Evolutionary conservation across 345 rosid genomes (phyloP).

Genomic region (Syzygium aromaticum): DNA sequence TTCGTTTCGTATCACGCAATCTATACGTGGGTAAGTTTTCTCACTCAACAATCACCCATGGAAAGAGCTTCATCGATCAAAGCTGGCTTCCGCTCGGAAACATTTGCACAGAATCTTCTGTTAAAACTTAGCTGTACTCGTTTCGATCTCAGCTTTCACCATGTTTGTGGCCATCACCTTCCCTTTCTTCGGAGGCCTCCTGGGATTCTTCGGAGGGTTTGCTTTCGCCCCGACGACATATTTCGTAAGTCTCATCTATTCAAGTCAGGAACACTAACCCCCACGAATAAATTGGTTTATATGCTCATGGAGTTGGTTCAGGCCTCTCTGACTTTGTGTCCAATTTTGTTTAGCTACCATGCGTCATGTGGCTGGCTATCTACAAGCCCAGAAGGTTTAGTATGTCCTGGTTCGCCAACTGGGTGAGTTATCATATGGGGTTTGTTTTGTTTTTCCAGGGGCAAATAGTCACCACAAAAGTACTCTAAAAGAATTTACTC

Average conservation of each 20-base stretch:
- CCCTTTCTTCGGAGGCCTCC: constrained; percentile 77
- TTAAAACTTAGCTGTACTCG: background rate
- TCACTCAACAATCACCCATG: background rate
- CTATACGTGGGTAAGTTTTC: constrained; percentile 38
- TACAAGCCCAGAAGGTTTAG: constrained; percentile 60
- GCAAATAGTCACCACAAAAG: background rate
- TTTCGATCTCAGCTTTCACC: constrained; percentile 36
- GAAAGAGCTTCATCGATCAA: background rate
- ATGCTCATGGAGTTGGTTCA: background rate
- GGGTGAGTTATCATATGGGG: constrained; percentile 31
- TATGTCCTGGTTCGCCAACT: constrained; percentile 60
- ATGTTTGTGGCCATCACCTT: constrained; percentile 63
- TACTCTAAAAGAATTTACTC: background rate
- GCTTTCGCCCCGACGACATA: constrained; percentile 83
- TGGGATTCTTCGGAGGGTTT: constrained; percentile 83
- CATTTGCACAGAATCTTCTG: background rate
- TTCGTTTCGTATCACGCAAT: constrained; percentile 39
- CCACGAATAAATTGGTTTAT: background rate
- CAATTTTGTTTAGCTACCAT: constrained; percentile 45
- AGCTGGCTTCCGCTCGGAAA: background rate
- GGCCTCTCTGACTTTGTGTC: background rate
- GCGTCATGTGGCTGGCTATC: constrained; percentile 68
- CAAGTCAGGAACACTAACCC: background rate
- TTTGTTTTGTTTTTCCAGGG: background rate
- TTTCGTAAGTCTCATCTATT: constrained; percentile 35